phyloP scores from a whole-genome alignment of 129 eudicot species.

The Saposhnikovia divaricata region DNA sequence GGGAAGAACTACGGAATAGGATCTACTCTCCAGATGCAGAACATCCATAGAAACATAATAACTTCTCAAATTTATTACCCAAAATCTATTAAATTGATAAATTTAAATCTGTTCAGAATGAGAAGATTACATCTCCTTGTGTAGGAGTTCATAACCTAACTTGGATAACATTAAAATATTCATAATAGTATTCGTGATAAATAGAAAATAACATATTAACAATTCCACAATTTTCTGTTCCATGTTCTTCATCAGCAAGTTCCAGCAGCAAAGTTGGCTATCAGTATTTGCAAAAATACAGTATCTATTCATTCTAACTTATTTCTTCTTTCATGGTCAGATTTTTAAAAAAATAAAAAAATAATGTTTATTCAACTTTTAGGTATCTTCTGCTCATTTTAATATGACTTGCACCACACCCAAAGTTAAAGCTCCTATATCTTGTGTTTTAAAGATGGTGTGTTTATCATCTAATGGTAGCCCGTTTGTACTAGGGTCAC shows the following conservation, averaged over 20 bases:
- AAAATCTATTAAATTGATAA: background rate
- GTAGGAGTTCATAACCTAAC: background rate
- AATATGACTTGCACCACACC: background rate
- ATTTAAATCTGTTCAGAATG: background rate
- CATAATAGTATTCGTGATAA: background rate
- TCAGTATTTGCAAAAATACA: background rate
- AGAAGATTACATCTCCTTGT: background rate
- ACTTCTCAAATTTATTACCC: background rate
- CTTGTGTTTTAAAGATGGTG: background rate
- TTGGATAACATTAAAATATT: background rate
- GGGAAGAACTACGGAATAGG: background rate
- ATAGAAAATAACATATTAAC: background rate
- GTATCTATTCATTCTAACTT: background rate
- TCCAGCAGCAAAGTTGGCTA: background rate
- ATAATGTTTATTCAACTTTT: too few species aligned
- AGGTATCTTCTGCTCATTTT: background rate
- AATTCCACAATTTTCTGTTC: background rate
- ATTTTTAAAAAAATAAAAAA: background rate
- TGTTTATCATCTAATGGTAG: slow-evolving; percentile 3
- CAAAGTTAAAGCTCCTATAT: background rate
- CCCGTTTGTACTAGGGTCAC: slow-evolving; percentile 37
- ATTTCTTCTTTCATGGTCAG: background rate
- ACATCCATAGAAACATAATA: background rate
- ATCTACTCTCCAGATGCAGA: background rate
- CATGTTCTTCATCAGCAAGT: background rate